A percentile compares a stretch with the other conserved stretches of the same genome.
Evolutionary conservation across 2,329 filamentous ascomycete species (phyloP).

Genomic region (Aureobasidium sp.): DNA sequence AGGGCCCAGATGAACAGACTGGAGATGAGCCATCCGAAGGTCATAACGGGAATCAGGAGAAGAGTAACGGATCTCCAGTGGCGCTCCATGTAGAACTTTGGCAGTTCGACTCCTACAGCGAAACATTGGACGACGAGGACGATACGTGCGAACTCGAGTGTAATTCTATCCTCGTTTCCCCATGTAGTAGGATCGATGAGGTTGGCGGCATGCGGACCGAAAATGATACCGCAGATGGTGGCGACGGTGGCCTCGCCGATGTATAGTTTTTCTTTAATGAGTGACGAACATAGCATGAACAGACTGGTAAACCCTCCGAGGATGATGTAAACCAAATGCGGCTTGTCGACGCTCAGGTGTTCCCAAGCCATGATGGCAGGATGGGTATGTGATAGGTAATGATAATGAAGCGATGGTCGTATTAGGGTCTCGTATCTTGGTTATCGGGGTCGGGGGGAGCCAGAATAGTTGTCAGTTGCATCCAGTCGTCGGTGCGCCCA

Average conservation of each 20-base stretch:
- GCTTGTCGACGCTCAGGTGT: constrained; percentile 77
- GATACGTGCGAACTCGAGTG: constrained; percentile 80
- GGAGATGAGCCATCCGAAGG: constrained; percentile 85
- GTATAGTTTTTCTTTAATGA: constrained; percentile 97
- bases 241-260: constrained; percentile 97
- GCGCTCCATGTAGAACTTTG: constrained; percentile 92
- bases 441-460: neutral
- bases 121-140: constrained; percentile 90
- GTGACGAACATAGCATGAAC: constrained; percentile 96
- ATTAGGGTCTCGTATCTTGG: neutral
- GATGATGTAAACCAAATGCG: constrained; percentile 98
- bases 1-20: constrained; percentile 95
- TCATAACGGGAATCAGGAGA: constrained; percentile 92
- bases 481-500: constrained; percentile 39
- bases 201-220: constrained; percentile 75
- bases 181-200: constrained; percentile 67
- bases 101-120: constrained; percentile 81
- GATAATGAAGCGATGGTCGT: neutral
- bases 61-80: constrained; percentile 92
- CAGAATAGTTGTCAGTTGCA: constrained; percentile 24
- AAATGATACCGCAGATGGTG: constrained; percentile 79
- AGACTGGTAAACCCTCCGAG: constrained; percentile 93
- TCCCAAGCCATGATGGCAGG: constrained; percentile 59
- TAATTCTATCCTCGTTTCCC: constrained; percentile 80
- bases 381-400: neutral